These are phyloP conservation scores for Porcisia hertigi DNA, from an alignment of 208 protist genomes.

Conservation along the genomic window DNA sequence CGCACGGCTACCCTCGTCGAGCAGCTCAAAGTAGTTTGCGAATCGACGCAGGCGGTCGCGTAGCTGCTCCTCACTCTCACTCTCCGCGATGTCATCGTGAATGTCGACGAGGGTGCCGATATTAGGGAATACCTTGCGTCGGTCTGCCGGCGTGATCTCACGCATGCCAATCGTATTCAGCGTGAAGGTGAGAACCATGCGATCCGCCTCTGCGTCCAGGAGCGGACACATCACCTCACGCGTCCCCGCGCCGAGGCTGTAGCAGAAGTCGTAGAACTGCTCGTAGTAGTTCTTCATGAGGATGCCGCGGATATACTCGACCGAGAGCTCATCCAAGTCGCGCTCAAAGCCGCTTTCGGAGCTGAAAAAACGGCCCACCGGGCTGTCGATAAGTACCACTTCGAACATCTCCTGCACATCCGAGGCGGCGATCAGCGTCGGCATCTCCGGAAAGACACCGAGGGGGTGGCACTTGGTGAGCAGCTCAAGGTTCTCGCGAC, in stretches of 20 bases:
- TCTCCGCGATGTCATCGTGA: conserved; percentile 85
- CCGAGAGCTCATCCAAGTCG: conserved; percentile 92
- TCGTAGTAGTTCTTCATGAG: conserved; percentile 99
- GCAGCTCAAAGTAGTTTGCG: conserved; percentile 71
- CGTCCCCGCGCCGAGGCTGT: conserved; percentile 87
- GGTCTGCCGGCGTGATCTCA: conserved; percentile 78
- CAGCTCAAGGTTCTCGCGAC: conserved; percentile 81
- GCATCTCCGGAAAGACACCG: conserved; percentile 96
- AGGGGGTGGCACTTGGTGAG: conserved; percentile 98
- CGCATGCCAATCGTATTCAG: conserved; percentile 96
- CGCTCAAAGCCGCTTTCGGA: conserved; percentile 76
- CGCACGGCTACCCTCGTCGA: conserved; percentile 67
- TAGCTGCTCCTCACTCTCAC: conserved; percentile 81
- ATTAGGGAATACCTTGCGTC: conserved; percentile 86
- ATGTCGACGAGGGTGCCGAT: conserved; percentile 90
- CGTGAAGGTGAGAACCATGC: conserved; percentile 97
- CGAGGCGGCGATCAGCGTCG: conserved; percentile 89
- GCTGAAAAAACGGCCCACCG: conserved; percentile 91
- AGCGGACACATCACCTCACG: conserved; percentile 90
- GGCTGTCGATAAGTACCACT: conserved; percentile 97
- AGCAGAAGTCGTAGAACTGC: conserved; percentile 97
- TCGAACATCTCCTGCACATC: conserved; percentile 96
- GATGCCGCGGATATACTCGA: conserved; percentile 98
- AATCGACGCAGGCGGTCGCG: conserved; percentile 83
- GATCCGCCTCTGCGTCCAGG: conserved; percentile 97